Base-by-base conservation (phyloP, 2,329 filamentous ascomycete genomes). In the Ophiostoma quercus region DNA sequence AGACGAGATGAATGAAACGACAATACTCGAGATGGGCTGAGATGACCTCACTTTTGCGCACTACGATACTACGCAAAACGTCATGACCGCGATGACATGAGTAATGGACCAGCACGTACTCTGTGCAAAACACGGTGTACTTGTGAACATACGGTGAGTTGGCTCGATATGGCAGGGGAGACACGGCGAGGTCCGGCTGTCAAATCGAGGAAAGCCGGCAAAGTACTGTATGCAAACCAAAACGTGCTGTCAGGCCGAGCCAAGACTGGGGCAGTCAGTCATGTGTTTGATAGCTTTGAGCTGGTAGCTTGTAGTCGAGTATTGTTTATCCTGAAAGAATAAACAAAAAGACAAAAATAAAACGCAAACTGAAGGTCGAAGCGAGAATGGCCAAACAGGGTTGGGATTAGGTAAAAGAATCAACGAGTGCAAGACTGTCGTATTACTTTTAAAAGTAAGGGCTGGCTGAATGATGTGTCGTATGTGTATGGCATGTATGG, bases 191-290 rank as follows among this genome's bases (percentile, higher is more conserved):
- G n/a, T 4, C 51, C 51, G 51, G 22, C 51, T 29, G 25, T 29
- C 25, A 29, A 29, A 29, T 29, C 25, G 25, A 29, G 25, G 25
- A 29, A 29, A 29, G 25, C 25, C 34, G 34, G 8, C 34, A 34
- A 34, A 34, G 8, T 34, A 34, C n/a, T 8, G 34, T 8, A 5
- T 34, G 34, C 34, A 25, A 14, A 25, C n/a, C 62, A 57, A 70
- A 68, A 57, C 66, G 69, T 65, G 66, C 60, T 47, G 47, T 37
- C 37, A 41, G 22, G 25, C 43, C 19, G 57, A n/a, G 57, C 69
- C 32, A 19, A 29, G 57, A 66, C 63, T 57, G 34, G 68, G 57
- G 25, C 25, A 29, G 22, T 12, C 57, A 62, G 51, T 57, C 51
- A 22, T n/a, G 51, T 62, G 57, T 41, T 41, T 41, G 39, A 9